Percentiles rank a stretch among this genome's conserved stretches.
Conservation (phyloP, 768 basidiomycete species). For the Hericium coralloides region DNA sequence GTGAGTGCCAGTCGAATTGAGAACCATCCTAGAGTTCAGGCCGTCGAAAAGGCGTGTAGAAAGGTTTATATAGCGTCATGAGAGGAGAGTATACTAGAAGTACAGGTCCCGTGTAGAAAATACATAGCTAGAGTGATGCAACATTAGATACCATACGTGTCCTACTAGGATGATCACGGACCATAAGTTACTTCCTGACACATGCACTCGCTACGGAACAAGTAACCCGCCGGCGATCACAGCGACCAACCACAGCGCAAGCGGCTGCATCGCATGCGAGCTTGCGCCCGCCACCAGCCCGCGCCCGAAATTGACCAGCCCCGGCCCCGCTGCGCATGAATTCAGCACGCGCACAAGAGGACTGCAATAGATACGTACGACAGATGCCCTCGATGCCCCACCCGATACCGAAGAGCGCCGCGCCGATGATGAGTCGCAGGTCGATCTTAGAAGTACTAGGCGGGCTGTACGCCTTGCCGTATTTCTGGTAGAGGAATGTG, state of each 20-base stretch:
- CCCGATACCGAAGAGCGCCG: slow-evolving; percentile 50
- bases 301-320: slow-evolving; percentile 50
- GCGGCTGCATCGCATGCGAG: slow-evolving; percentile 16
- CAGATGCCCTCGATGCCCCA: slow-evolving; percentile 57
- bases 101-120: too few relatives aligned
- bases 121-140: too few relatives aligned
- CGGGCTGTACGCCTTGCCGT: slow-evolving; percentile 31
- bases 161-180: too few relatives aligned
- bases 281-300: slow-evolving; percentile 30
- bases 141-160: too few relatives aligned
- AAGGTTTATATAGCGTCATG: too few relatives aligned
- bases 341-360: background rate
- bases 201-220: slow-evolving; percentile 2
- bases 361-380: slow-evolving; percentile 33
- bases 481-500: slow-evolving; percentile 32
- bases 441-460: slow-evolving; percentile 31
- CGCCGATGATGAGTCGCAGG: slow-evolving; percentile 36
- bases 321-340: slow-evolving; percentile 43
- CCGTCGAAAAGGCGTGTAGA: too few relatives aligned
- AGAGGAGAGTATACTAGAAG: too few relatives aligned
- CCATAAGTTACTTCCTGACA: too few relatives aligned
- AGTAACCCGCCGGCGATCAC: slow-evolving; percentile 20
- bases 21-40: too few relatives aligned
- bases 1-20: too few relatives aligned
- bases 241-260: slow-evolving; percentile 32